phyloP scores from a whole-genome alignment of 2,329 filamentous ascomycete species.

The Bipolaris cookei region DNA sequence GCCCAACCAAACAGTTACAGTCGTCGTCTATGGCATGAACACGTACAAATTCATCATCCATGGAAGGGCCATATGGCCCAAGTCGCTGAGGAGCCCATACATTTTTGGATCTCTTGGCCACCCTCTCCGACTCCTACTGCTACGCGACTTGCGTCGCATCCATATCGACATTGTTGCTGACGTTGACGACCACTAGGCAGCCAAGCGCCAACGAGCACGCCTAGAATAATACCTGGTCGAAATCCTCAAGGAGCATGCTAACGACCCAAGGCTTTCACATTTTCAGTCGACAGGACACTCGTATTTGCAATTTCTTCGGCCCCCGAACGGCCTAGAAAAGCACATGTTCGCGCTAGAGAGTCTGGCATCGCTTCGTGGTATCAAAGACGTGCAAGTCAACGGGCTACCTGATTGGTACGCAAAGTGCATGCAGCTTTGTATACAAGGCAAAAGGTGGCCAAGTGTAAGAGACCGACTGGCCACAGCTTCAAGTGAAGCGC shows the following conservation, averaged over 20 bases:
- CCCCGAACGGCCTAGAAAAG: neutral
- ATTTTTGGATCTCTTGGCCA: conserved; percentile 28
- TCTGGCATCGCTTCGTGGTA: conserved; percentile 23
- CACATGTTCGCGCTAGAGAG: conserved; percentile 30
- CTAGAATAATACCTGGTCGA: conserved; percentile 29
- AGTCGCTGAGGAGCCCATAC: conserved; percentile 20
- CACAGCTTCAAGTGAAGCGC: conserved; percentile 16
- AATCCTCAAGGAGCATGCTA: conserved; percentile 27
- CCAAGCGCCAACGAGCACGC: conserved; percentile 25
- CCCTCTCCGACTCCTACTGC: conserved; percentile 15
- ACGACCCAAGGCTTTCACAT: conserved; percentile 6
- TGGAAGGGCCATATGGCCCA: conserved; percentile 6
- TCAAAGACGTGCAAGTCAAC: conserved; percentile 22
- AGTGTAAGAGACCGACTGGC: conserved; percentile 26
- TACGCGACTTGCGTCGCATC: conserved; percentile 29
- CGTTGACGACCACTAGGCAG: conserved; percentile 15
- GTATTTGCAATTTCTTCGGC: neutral
- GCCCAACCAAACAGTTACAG: conserved; percentile 10
- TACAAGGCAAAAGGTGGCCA: conserved; percentile 31
- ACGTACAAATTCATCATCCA: conserved; percentile 27
- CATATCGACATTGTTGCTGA: conserved; percentile 13
- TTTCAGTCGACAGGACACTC: neutral
- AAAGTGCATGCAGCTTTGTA: conserved; percentile 26
- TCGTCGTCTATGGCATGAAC: conserved; percentile 30
- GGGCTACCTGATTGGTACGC: conserved; percentile 30